phyloP scores from a whole-genome alignment of 1,139 yeast species.

The Kazachstania sp. region DNA sequence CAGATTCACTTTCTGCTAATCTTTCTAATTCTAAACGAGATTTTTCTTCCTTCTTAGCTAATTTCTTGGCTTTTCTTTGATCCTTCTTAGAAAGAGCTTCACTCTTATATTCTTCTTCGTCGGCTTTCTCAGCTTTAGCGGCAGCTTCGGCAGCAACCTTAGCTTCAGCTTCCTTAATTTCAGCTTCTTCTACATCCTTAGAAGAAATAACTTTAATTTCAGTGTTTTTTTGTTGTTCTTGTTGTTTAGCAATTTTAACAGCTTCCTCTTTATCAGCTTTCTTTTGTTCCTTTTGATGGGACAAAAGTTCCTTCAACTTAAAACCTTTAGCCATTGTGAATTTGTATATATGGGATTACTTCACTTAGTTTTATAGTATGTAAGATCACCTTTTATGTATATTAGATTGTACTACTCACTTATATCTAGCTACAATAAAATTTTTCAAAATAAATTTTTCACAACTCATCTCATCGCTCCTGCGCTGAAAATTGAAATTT shows the following conservation, averaged over 20 bases:
- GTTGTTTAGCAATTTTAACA: conserved; percentile 18
- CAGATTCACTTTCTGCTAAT: conserved; percentile 48
- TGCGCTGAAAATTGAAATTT: neutral
- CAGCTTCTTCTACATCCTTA: conserved; percentile 20
- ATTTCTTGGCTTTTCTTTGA: conserved; percentile 53
- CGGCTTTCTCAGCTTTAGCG: conserved; percentile 17
- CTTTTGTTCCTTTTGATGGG: conserved; percentile 24
- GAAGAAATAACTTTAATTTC: conserved; percentile 32
- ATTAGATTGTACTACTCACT: neutral
- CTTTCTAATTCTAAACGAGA: conserved; percentile 39
- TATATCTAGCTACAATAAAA: neutral
- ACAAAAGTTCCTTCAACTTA: conserved; percentile 30
- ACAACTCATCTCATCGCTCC: conserved; percentile 21
- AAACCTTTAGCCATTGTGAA: conserved; percentile 33
- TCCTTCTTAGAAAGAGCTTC: conserved; percentile 51
- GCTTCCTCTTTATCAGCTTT: conserved; percentile 17
- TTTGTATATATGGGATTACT: neutral
- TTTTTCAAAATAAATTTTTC: conserved; percentile 3
- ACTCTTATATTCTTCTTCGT: conserved; percentile 40
- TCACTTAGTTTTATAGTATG: neutral
- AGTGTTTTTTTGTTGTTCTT: conserved; percentile 21
- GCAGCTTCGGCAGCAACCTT: conserved; percentile 9
- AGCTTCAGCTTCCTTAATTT: conserved; percentile 8
- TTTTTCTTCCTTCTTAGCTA: conserved; percentile 31
- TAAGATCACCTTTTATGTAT: too few relatives aligned